phyloP scores from a whole-genome alignment of 2,329 filamentous ascomycete species.

The Fusarium udum region DNA sequence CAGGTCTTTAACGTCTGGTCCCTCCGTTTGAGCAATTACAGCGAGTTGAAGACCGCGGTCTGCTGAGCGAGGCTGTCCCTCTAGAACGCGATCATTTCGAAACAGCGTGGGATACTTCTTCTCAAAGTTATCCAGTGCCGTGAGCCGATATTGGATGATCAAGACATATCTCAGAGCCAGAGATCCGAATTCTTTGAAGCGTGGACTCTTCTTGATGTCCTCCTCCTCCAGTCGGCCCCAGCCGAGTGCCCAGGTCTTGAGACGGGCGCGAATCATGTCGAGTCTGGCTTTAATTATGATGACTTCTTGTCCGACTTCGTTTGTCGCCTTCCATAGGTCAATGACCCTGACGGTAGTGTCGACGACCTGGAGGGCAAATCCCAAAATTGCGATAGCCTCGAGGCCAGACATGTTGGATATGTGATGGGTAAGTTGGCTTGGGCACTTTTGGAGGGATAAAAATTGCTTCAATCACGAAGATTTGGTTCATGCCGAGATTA shows the following conservation, averaged over 20 bases:
- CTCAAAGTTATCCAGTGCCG: not conserved
- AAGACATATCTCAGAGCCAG: not conserved
- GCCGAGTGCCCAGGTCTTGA: not conserved
- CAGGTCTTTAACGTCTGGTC: rapidly evolving
- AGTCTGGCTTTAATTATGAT: not conserved
- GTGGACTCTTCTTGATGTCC: not conserved
- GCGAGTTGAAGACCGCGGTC: not conserved
- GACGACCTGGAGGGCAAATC: not conserved
- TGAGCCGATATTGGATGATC: not conserved
- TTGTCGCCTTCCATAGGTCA: not conserved
- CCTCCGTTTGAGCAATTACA: not conserved
- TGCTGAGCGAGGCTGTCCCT: rapidly evolving
- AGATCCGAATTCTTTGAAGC: not conserved
- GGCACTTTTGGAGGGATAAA: rapidly evolving
- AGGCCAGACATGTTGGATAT: not conserved
- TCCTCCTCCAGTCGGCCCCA: not conserved
- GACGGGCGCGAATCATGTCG: not conserved
- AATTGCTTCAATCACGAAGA: rapidly evolving
- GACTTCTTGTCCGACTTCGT: not conserved
- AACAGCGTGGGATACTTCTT: not conserved
- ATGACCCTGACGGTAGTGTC: not conserved
- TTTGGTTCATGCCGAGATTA: rapidly evolving
- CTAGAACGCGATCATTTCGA: not conserved
- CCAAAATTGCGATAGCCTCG: not conserved
- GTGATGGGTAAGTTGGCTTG: not conserved